Percentiles rank a stretch among this genome's conserved stretches.
phyloP scores from a whole-genome alignment of 805 yeast genomes.

The Isabelozyma gotoi region DNA sequence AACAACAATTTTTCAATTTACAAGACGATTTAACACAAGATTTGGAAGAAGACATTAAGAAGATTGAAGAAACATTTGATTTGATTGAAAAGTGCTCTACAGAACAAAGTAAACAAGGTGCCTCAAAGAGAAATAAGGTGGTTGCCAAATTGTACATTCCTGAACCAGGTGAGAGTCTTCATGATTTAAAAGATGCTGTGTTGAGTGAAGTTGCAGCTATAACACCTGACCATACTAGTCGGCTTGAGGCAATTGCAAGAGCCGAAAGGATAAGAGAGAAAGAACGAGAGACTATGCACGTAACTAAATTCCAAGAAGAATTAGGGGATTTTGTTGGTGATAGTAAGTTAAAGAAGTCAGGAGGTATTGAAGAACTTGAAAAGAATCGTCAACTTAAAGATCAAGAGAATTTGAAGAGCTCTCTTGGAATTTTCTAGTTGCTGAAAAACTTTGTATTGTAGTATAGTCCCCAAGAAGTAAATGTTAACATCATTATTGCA shows the following conservation, averaged over 20 bases:
- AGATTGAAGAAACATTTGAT: slow-evolving; percentile 77
- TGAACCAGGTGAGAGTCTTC: slow-evolving; percentile 63
- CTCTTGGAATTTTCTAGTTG: slow-evolving; percentile 27
- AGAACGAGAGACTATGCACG: slow-evolving; percentile 57
- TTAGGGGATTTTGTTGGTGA: slow-evolving; percentile 82
- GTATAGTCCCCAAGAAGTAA: too few species aligned
- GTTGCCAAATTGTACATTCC: slow-evolving; percentile 48
- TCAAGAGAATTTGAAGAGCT: slow-evolving; percentile 61
- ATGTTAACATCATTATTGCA: not conserved
- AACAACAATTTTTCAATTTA: slow-evolving; percentile 85
- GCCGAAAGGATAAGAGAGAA: slow-evolving; percentile 80
- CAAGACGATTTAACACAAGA: slow-evolving; percentile 86
- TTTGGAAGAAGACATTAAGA: slow-evolving; percentile 74
- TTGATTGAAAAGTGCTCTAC: slow-evolving; percentile 78
- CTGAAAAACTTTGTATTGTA: too few species aligned
- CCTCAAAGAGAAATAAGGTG: slow-evolving; percentile 36
- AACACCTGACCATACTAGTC: slow-evolving; percentile 77
- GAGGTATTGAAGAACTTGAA: slow-evolving; percentile 89
- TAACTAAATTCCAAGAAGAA: slow-evolving; percentile 79
- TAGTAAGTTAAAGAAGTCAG: slow-evolving; percentile 71
- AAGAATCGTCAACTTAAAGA: slow-evolving; percentile 65
- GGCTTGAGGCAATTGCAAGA: slow-evolving; percentile 84
- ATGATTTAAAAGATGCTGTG: slow-evolving; percentile 70
- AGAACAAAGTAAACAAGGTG: slow-evolving; percentile 67
- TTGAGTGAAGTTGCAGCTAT: slow-evolving; percentile 76